phyloP scores from a whole-genome alignment of 1,284 basidiomycete species.

The Apiotrichum gracile region DNA sequence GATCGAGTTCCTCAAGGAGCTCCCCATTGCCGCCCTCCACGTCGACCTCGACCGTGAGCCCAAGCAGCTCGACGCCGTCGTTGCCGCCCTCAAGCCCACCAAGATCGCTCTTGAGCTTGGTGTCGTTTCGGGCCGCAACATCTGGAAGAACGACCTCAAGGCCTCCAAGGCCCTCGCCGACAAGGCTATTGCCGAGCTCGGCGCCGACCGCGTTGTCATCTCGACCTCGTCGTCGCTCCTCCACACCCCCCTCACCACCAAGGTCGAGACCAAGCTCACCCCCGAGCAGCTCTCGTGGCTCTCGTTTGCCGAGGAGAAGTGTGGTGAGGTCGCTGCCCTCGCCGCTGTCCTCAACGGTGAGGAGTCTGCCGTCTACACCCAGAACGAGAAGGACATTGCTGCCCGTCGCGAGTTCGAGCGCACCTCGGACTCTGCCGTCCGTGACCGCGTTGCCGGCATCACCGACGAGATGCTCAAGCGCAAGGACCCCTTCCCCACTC shows the following conservation, averaged over 20 bases:
- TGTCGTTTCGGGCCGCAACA: conserved; percentile 96
- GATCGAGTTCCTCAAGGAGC: conserved; percentile 80
- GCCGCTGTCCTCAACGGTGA: conserved; percentile 80
- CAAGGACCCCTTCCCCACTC: conserved; percentile 81
- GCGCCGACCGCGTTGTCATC: conserved; percentile 80
- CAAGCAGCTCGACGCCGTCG: conserved; percentile 75
- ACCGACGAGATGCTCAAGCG: conserved; percentile 83
- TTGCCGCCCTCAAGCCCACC: conserved; percentile 78
- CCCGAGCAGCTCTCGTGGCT: conserved; percentile 95
- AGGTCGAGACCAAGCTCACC: conserved; percentile 87
- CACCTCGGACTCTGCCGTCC: conserved; percentile 89
- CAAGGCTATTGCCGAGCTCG: conserved; percentile 76
- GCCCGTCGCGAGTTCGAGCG: conserved; percentile 94
- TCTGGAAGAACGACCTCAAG: conserved; percentile 97
- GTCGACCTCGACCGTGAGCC: conserved; percentile 94
- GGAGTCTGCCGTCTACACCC: conserved; percentile 66
- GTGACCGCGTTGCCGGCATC: conserved; percentile 90
- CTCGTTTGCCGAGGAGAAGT: conserved; percentile 97
- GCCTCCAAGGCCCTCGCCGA: conserved; percentile 76
- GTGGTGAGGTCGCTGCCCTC: conserved; percentile 80
- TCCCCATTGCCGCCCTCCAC: conserved; percentile 91
- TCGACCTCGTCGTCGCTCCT: conserved; percentile 97
- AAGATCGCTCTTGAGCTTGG: conserved; percentile 84
- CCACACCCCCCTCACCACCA: conserved; percentile 94
- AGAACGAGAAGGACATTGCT: conserved; percentile 85